Evolutionary conservation across 139 green algal genomes (phyloP).

Genomic region (Yamagishiella unicocca): DNA sequence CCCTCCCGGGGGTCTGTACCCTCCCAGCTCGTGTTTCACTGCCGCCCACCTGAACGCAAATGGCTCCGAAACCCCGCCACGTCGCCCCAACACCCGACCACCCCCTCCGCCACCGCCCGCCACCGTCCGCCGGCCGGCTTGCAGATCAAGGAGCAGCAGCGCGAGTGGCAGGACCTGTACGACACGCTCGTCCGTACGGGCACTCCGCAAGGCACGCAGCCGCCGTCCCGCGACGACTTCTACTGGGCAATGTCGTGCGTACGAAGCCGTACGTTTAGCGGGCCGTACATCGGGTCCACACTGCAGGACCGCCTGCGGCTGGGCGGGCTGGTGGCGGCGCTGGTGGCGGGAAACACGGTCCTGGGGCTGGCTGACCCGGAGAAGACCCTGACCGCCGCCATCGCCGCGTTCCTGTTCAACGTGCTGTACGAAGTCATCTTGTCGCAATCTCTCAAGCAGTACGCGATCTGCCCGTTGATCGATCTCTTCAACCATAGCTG

Average conservation of each 20-base stretch:
- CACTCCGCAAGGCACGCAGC: neutral
- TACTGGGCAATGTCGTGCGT: conserved; percentile 83
- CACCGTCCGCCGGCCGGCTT: too few relatives aligned
- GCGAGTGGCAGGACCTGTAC: conserved; percentile 75
- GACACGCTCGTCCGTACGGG: conserved; percentile 39
- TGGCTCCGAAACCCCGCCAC: too few relatives aligned
- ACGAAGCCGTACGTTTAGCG: conserved; percentile 84
- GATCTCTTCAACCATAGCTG: conserved; percentile 75
- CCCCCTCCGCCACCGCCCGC: too few relatives aligned
- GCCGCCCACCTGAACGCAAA: too few relatives aligned
- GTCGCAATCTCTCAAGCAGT: conserved; percentile 63
- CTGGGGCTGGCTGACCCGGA: conserved; percentile 52
- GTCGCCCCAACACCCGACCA: too few relatives aligned
- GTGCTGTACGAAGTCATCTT: conserved; percentile 74
- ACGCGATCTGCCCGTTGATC: conserved; percentile 74
- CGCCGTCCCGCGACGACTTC: conserved; percentile 59
- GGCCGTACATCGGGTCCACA: conserved; percentile 81
- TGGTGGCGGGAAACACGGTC: conserved; percentile 56
- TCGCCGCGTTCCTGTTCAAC: conserved; percentile 75
- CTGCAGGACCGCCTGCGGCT: conserved; percentile 57
- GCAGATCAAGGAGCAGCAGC: conserved; percentile 78
- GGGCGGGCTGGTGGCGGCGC: conserved; percentile 51
- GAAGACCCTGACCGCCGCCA: conserved; percentile 57
- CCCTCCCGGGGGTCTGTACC: too few relatives aligned
- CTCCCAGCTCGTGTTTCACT: too few relatives aligned